phyloP scores from a whole-genome alignment of 345 rosid genomes.

The Erysimum cheiranthoides region DNA sequence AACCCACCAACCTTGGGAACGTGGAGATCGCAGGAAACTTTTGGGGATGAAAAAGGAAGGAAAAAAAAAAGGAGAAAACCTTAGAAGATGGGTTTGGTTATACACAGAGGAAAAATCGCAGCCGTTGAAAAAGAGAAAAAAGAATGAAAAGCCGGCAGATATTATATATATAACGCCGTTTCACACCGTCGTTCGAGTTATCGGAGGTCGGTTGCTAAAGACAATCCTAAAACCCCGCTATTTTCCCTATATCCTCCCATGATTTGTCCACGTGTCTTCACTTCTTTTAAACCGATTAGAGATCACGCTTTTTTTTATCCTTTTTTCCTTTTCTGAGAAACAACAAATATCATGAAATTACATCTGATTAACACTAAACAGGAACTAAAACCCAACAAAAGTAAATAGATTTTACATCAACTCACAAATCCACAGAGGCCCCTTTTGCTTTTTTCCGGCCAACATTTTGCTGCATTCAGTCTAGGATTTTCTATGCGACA shows the following conservation, averaged over 20 bases:
- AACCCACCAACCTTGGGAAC: conserved; percentile 35
- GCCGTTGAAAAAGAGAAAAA: conserved; percentile 35
- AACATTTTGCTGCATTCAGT: conserved; percentile 8
- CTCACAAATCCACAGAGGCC: conserved; percentile 14
- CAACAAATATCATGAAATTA: background rate
- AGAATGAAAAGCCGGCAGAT: conserved; percentile 40
- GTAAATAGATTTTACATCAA: conserved; percentile 19
- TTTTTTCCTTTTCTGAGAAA: background rate
- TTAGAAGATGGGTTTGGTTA: conserved; percentile 40
- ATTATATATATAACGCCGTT: conserved; percentile 30
- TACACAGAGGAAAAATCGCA: conserved; percentile 24
- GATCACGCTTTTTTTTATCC: background rate
- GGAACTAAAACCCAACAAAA: conserved; percentile 17
- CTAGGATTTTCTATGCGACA: conserved; percentile 38
- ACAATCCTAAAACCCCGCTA: conserved; percentile 39
- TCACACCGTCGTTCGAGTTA: conserved; percentile 39
- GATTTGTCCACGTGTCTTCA: conserved; percentile 39
- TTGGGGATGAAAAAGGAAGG: background rate
- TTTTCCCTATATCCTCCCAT: background rate
- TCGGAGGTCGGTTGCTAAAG: conserved; percentile 32
- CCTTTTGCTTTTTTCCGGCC: conserved; percentile 8
- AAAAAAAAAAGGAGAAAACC: conserved; percentile 17
- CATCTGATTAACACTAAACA: conserved; percentile 11
- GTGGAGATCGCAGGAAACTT: conserved; percentile 5
- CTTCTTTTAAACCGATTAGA: background rate